These are phyloP conservation scores for Fusarium sp. DNA, from an alignment of 2,329 filamentous ascomycete species.

Conservation along the genomic window DNA sequence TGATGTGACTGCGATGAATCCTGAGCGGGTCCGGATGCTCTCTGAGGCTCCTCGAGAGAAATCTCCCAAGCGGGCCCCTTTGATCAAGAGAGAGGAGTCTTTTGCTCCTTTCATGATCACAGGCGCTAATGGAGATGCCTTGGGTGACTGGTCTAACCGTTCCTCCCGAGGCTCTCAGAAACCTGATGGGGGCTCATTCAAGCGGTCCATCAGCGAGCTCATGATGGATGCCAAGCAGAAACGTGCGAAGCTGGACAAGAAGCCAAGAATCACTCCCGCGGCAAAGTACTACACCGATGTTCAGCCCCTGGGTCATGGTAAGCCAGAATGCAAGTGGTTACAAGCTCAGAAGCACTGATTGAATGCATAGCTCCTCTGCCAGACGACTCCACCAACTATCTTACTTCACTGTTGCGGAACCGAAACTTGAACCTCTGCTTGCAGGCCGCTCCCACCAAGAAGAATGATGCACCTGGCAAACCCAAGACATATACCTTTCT, in stretches of 20 bases:
- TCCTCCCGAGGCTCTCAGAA: not conserved
- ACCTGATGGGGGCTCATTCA: not conserved
- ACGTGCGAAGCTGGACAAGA: not conserved
- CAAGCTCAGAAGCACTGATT: not conserved
- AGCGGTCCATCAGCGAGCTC: conserved; percentile 9
- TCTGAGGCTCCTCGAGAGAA: conserved; percentile 21
- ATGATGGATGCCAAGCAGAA: not conserved
- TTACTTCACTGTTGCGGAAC: conserved; percentile 27
- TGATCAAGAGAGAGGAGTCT: conserved; percentile 14
- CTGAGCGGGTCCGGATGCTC: conserved; percentile 42
- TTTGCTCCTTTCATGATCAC: not conserved
- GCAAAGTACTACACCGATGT: conserved; percentile 10
- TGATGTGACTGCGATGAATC: conserved; percentile 38
- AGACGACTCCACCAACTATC: conserved; percentile 24
- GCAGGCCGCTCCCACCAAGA: not conserved
- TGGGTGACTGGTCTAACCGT: conserved; percentile 29
- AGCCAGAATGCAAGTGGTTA: not conserved
- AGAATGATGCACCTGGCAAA: not conserved
- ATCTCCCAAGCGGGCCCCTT: not conserved
- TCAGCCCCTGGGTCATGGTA: conserved; percentile 31
- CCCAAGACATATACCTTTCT: conserved; percentile 18
- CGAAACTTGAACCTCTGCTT: conserved; percentile 24
- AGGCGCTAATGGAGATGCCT: conserved; percentile 27
- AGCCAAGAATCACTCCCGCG: not conserved
- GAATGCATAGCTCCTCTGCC: conserved; percentile 22